Evolutionary conservation across 371 early-diverging fungal genomes (phyloP).

Genomic region (Mucor piriformis): DNA sequence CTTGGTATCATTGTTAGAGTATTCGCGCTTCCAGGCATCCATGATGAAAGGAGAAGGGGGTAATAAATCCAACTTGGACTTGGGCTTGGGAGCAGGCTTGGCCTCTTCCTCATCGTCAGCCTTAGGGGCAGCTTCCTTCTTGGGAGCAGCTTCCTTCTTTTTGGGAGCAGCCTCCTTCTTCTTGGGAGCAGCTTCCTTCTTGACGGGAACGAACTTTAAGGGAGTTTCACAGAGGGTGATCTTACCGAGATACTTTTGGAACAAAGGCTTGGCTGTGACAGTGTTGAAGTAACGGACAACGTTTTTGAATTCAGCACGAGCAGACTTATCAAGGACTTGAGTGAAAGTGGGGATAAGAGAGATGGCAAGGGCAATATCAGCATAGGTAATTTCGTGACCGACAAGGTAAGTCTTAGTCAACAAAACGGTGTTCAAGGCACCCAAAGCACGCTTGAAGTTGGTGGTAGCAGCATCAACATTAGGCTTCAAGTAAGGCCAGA

Average conservation of each 20-base stretch:
- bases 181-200: conserved; percentile 51
- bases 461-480: conserved; percentile 57
- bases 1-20: conserved; percentile 94
- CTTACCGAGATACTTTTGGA: conserved; percentile 78
- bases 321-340: conserved; percentile 51
- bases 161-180: conserved; percentile 38
- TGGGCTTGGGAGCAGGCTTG: conserved; percentile 84
- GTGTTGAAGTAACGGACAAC: conserved; percentile 89
- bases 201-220: conserved; percentile 38
- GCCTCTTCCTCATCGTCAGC: conserved; percentile 58
- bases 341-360: conserved; percentile 55
- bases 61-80: conserved; percentile 89
- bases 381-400: conserved; percentile 76
- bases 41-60: conserved; percentile 81
- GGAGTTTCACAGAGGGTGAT: conserved; percentile 44
- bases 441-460: conserved; percentile 56
- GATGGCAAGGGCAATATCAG: conserved; percentile 69
- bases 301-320: conserved; percentile 81
- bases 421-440: conserved; percentile 64
- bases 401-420: conserved; percentile 76
- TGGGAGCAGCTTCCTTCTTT: conserved; percentile 61
- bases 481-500: conserved; percentile 59
- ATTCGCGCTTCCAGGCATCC: conserved; percentile 95
- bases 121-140: conserved; percentile 56
- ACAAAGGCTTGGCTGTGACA: conserved; percentile 71